Conservation (phyloP, 2,329 filamentous ascomycete species). For the Huntiella bhutanensis region DNA sequence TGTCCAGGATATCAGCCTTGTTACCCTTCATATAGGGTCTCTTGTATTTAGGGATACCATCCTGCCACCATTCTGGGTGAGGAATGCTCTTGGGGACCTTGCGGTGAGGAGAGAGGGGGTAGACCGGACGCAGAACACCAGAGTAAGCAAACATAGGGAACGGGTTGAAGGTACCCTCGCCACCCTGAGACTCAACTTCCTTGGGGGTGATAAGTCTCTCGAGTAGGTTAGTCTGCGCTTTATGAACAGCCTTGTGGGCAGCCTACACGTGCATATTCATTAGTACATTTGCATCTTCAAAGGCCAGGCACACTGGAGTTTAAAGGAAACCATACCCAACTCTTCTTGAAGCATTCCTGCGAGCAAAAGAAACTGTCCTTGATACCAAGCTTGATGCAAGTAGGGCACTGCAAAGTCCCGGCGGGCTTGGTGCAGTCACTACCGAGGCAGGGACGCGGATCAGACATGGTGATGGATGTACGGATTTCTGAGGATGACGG, state of each 20-base stretch:
- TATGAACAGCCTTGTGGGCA: constrained; percentile 41
- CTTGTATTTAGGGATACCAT: constrained; percentile 53
- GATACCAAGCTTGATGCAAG: constrained; percentile 72
- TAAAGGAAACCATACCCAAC: constrained; percentile 52
- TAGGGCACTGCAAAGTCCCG: constrained; percentile 76
- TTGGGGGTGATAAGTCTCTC: constrained; percentile 57
- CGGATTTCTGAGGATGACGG: background rate
- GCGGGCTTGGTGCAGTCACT: constrained; percentile 75
- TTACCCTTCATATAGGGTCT: constrained; percentile 47
- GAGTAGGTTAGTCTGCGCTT: constrained; percentile 58
- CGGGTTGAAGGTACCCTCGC: constrained; percentile 75
- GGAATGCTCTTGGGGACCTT: constrained; percentile 62
- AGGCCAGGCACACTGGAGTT: background rate
- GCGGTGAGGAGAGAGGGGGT: constrained; percentile 57
- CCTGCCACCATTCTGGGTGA: constrained; percentile 71
- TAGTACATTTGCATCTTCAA: background rate
- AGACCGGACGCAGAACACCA: constrained; percentile 67
- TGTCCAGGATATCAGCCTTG: constrained; percentile 67
- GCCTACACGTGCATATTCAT: constrained; percentile 2
- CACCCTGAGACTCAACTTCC: constrained; percentile 81
- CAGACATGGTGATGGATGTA: constrained; percentile 22
- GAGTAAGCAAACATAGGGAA: constrained; percentile 77
- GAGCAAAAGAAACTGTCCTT: constrained; percentile 93
- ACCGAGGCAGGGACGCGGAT: constrained; percentile 51
- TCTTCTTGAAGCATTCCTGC: constrained; percentile 97